Conservation (phyloP, 2,329 filamentous ascomycete species). For the Albifimbria verrucaria region DNA sequence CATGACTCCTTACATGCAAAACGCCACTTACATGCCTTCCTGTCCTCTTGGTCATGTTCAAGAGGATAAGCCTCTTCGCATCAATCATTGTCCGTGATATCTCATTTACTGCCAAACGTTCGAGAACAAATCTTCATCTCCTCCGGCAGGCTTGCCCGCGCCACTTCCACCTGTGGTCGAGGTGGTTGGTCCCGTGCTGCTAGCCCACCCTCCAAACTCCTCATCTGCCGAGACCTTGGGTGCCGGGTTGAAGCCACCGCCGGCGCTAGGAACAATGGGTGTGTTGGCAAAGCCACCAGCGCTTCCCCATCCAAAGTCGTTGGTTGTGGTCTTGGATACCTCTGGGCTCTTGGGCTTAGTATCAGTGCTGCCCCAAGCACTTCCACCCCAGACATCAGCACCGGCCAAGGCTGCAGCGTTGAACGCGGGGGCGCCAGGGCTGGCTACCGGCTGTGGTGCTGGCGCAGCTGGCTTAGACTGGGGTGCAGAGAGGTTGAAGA, state of each 20-base stretch:
- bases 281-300: constrained; percentile 47
- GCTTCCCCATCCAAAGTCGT: constrained; percentile 61
- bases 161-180: constrained; percentile 37
- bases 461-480: constrained; percentile 43
- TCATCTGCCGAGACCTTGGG: constrained; percentile 83
- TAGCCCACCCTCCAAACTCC: constrained; percentile 94
- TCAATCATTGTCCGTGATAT: constrained; percentile 6
- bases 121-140: constrained; percentile 84
- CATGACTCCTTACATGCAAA: constrained; percentile 29
- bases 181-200: constrained; percentile 52
- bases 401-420: constrained; percentile 39
- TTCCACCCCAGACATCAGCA: constrained; percentile 79
- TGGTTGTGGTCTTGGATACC: constrained; percentile 40
- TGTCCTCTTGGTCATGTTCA: constrained; percentile 18
- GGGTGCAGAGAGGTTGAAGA: constrained; percentile 74
- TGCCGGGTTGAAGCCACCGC: constrained; percentile 61
- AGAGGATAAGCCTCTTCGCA: no score
- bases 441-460: constrained; percentile 32
- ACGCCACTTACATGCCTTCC: constrained; percentile 27
- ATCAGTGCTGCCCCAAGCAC: constrained; percentile 72
- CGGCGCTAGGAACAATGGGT: constrained; percentile 58
- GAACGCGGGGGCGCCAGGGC: constrained; percentile 30
- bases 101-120: constrained; percentile 81
- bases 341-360: constrained; percentile 49
- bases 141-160: constrained; percentile 53